Evolutionary conservation across 495 filamentous ascomycete species (phyloP), one percentile per base, ranked within the genome.

Genomic region (Astrothelium macrocarpum): DNA sequence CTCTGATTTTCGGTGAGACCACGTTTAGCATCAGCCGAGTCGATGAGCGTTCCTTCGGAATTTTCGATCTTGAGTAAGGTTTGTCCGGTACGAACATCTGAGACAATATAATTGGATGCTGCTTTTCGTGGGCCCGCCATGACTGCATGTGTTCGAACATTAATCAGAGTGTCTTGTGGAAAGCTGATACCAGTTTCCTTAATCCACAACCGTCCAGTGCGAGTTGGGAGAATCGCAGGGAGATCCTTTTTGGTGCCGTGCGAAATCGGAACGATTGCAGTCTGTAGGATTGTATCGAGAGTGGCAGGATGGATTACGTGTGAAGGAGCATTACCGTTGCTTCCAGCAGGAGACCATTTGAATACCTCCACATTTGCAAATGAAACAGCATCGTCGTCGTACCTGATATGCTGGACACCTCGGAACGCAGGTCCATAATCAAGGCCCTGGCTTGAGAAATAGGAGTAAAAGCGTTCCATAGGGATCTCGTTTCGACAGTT

Each of bases 251-350:
- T 49, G 5, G 45, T 49, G 20, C 45, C 45, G 45, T 20, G 12
- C 12, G 45, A 49, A 14, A 49, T 5, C 5, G 45, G 14, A 18
- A 49, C 20, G 45, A 49, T 49, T 10, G 59, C 53, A 29, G 28
- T 62, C 18, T 66, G 63, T 18, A 70, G 32, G 3, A 70, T 39
- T 28, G 53, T 53, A 43, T 80, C 78, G 9, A 81, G 65, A 29
- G 79, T 81, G 0, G 76, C 76, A 0, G 81, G 81, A 59, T 84
- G 81, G n/a, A 83, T 73, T 16, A 83, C 29, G 56, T 78, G 78
- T 9, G 68, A 66, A 23, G 69, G 69, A 1, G 81, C 78, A 78
- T 80, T 79, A 2, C 69, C 64, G 1, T 68, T 65, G 39, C 65
- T 53, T 61, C 81, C 73, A 2, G 78, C 76, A 43, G 78, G 66